Base-by-base conservation (phyloP, 2,329 filamentous ascomycete species). In the Metarhizium brunneum region DNA sequence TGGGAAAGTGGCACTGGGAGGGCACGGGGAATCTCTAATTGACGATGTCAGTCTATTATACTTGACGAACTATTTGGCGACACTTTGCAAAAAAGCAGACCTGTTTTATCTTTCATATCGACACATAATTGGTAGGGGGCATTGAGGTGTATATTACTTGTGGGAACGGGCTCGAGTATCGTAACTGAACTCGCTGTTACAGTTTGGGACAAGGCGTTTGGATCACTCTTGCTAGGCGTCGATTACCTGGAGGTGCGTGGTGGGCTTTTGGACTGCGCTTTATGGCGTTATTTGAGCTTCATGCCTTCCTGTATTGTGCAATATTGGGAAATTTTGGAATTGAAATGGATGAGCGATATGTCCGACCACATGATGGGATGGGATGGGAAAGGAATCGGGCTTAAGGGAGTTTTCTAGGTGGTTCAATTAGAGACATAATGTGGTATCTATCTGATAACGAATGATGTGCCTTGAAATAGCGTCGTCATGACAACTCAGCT, bases 191-290 rank as follows among this genome's bases (percentile, higher is more conserved):
- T 38, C 32, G 29, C 40, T 45, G 40, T 54, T 50, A 50, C 4
- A 52, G 48, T 16, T 42, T 53, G 50, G 52, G 50, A 54, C 49
- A 47, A 47, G 56, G 56, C 54, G 56, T 57, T 56, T 54, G 53
- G 50, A 57, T 50, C 20, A 57, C 47, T 55, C 55, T 42, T 53
- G 50, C 50, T 43, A 13, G 54, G 53, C 54, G 50, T 51, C 50
- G 40, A 42, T 29, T 47, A 47, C 40, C 40, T 3, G 25, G 16
- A 43, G 51, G 35, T n/a, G 40, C 32, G 49, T 8, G 13, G 16
- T 38, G 51, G 40, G 45, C 13, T 38, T 30, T 40, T 53, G 29
- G 50, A 13, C 10, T 20, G 47, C 51, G 49, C 35, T 36, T 6
- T 20, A n/a, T 25, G 20, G 38, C 50, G 36, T 20, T 18, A 7